Evolutionary conservation across 768 basidiomycete species (phyloP).

Genomic region (Boletus subparvulus): DNA sequence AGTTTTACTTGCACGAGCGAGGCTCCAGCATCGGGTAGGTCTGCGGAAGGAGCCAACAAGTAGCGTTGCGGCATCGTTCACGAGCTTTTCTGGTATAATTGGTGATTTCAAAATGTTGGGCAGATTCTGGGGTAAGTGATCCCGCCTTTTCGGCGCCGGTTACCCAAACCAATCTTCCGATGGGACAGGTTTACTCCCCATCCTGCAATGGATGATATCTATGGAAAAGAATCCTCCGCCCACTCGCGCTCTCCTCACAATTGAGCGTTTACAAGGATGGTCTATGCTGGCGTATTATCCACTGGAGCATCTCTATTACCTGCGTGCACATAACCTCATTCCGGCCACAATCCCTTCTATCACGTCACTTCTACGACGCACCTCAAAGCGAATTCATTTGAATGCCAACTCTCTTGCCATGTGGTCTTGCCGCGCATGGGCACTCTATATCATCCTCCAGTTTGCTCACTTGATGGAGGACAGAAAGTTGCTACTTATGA

Average conservation of each 20-base stretch:
- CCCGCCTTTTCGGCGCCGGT: not conserved
- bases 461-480: constrained; percentile 73
- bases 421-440: constrained; percentile 85
- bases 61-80: constrained; percentile 48
- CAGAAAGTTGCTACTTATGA: constrained; percentile 52
- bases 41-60: constrained; percentile 54
- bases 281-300: constrained; percentile 81
- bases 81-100: constrained; percentile 55
- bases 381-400: constrained; percentile 43
- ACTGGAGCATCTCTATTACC: constrained; percentile 72
- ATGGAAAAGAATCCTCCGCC: constrained; percentile 71
- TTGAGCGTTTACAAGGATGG: constrained; percentile 74
- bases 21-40: constrained; percentile 65
- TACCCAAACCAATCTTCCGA: not conserved
- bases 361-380: constrained; percentile 40
- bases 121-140: constrained; percentile 73
- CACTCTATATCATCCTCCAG: constrained; percentile 72
- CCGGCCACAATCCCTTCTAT: constrained; percentile 53
- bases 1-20: constrained; percentile 63
- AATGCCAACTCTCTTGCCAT: constrained; percentile 49
- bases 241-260: constrained; percentile 66
- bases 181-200: constrained; percentile 66
- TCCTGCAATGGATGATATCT: constrained; percentile 76
- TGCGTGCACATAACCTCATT: constrained; percentile 59
- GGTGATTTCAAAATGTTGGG: constrained; percentile 72